Percentiles rank a stretch among this genome's conserved stretches.
Conservation (phyloP, 495 filamentous ascomycete species). For the Hyphodiscus hymeniophilus region DNA sequence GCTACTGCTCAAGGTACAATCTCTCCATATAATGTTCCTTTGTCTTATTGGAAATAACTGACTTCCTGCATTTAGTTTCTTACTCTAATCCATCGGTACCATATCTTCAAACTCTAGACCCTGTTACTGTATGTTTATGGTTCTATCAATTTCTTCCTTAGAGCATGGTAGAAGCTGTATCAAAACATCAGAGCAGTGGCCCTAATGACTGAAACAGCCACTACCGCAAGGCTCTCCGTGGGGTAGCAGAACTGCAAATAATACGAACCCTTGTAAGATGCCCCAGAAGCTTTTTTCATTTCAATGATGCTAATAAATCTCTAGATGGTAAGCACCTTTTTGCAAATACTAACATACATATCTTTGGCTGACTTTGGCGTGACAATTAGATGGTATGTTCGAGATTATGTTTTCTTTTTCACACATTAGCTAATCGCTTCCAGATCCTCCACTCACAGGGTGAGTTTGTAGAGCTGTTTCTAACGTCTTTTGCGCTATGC, state of each 20-base stretch:
- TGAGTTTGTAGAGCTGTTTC: not conserved
- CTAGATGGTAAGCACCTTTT: slow-evolving; percentile 6
- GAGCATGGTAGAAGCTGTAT: not conserved
- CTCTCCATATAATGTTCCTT: not conserved
- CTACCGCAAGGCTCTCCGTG: slow-evolving; percentile 38
- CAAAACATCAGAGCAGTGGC: not conserved
- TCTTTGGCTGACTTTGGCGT: no score
- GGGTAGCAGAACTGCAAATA: slow-evolving; percentile 34
- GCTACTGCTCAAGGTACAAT: not conserved
- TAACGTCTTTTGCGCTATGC: not conserved
- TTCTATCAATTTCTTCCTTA: not conserved
- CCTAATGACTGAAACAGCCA: slow-evolving; percentile 12
- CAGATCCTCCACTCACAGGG: slow-evolving; percentile 31
- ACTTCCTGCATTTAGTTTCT: not conserved
- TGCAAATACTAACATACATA: no score
- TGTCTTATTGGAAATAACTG: not conserved
- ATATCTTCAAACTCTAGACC: not conserved
- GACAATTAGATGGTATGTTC: no score
- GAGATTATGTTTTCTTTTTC: not conserved
- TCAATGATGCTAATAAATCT: not conserved
- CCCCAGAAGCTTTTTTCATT: no score
- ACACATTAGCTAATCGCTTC: not conserved
- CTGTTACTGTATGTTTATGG: not conserved
- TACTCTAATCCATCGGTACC: not conserved
- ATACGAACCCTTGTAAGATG: slow-evolving; percentile 36